Percentiles rank a stretch among this genome's conserved stretches.
Evolutionary conservation across 106 monocot genomes (phyloP).

Genomic region (Acanthochlamys bracteata): DNA sequence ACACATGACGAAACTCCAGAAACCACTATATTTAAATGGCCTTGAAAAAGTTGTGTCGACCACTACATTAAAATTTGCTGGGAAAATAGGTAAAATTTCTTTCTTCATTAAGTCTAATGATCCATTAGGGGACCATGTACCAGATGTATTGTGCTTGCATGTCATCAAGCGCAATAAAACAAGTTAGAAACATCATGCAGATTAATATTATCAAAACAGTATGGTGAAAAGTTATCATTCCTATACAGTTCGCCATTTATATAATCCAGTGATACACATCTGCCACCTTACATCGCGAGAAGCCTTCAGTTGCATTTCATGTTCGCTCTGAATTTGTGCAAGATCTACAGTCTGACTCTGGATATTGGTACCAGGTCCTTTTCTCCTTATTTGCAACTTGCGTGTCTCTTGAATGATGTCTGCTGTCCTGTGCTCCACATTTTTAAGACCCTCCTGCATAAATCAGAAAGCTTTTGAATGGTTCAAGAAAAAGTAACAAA

Average conservation of each 20-base stretch:
- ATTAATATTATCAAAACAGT: too few species aligned
- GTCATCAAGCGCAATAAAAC: too few species aligned
- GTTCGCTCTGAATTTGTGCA: conserved; percentile 27
- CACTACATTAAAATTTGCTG: too few species aligned
- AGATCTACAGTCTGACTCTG: conserved; percentile 23
- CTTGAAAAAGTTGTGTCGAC: too few species aligned
- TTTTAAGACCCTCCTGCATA: conserved; percentile 66
- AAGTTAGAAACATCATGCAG: too few species aligned
- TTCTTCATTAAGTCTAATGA: too few species aligned
- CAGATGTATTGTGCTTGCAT: too few species aligned
- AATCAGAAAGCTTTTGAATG: neutral
- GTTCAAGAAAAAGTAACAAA: too few species aligned
- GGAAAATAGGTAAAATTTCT: too few species aligned
- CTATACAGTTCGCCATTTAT: neutral
- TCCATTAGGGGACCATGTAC: too few species aligned
- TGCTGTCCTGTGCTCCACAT: conserved; percentile 63
- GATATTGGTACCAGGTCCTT: conserved; percentile 19
- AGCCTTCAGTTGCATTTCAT: conserved; percentile 69
- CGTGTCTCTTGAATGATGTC: conserved; percentile 46
- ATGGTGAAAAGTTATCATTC: neutral
- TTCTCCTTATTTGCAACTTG: conserved; percentile 75
- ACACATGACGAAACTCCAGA: neutral
- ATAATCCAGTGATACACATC: conserved; percentile 29
- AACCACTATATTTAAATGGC: too few species aligned
- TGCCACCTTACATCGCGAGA: conserved; percentile 86